These are phyloP conservation scores for Thelonectria rubi DNA, from an alignment of 2,329 filamentous ascomycete genomes.

Conservation along the genomic window DNA sequence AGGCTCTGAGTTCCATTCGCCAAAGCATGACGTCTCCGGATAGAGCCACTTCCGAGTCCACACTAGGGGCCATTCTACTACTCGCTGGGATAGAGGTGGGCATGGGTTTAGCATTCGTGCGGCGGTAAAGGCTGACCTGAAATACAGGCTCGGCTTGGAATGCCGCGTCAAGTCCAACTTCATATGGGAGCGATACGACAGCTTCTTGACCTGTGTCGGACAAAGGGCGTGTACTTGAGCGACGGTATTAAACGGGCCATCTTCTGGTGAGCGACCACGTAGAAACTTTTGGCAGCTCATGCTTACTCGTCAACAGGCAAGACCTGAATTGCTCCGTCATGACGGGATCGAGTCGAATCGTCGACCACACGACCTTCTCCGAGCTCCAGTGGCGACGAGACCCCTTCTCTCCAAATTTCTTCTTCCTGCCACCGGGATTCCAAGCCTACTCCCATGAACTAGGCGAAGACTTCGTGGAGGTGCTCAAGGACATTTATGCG, in stretches of 20 bases:
- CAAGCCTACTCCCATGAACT: slow-evolving; percentile 38
- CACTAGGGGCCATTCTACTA: slow-evolving; percentile 53
- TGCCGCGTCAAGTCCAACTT: slow-evolving; percentile 50
- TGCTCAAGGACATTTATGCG: slow-evolving; percentile 51
- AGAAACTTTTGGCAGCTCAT: slow-evolving; percentile 11
- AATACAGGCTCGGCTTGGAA: slow-evolving; percentile 49
- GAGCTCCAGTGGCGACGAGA: slow-evolving; percentile 54
- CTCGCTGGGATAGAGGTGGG: slow-evolving; percentile 54
- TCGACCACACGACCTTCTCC: slow-evolving; percentile 52
- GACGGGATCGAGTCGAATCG: slow-evolving; percentile 50
- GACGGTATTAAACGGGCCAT: slow-evolving; percentile 55
- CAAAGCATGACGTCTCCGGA: slow-evolving; percentile 44
- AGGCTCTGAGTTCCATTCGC: slow-evolving; percentile 47
- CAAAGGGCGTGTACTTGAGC: slow-evolving; percentile 43
- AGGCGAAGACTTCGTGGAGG: slow-evolving; percentile 44
- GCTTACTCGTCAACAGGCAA: slow-evolving; percentile 46
- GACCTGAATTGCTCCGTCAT: slow-evolving; percentile 53
- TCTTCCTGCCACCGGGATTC: slow-evolving; percentile 48
- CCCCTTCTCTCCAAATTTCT: slow-evolving; percentile 41
- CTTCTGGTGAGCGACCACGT: slow-evolving; percentile 49
- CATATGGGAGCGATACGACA: slow-evolving; percentile 52
- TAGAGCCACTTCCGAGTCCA: slow-evolving; percentile 47
- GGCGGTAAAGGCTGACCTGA: slow-evolving; percentile 16
- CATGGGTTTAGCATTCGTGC: neutral
- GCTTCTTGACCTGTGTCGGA: slow-evolving; percentile 47